Conservation (phyloP, 2,329 filamentous ascomycete species). For the Botryosphaeria dothidea region DNA sequence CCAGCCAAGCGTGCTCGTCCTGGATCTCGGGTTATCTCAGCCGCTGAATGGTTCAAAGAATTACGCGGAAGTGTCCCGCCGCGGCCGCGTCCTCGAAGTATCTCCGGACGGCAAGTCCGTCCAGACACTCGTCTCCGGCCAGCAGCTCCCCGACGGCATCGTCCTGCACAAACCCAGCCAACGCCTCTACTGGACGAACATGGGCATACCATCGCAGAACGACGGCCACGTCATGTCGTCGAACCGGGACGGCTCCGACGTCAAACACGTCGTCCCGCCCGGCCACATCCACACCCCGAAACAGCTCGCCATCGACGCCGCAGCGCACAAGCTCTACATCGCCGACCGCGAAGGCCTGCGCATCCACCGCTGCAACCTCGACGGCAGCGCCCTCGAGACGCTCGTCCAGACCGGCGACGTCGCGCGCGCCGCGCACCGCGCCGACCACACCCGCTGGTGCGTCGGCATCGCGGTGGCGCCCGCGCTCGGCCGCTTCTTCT, state of each 20-base stretch:
- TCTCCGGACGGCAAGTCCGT: background rate
- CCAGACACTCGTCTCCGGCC: background rate
- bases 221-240: slow-evolving; percentile 49
- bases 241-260: slow-evolving; percentile 51
- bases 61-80: background rate
- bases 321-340: slow-evolving; percentile 39
- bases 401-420: slow-evolving; percentile 41
- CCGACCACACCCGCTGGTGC: slow-evolving; percentile 49
- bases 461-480: slow-evolving; percentile 56
- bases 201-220: slow-evolving; percentile 25
- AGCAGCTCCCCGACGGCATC: slow-evolving; percentile 34
- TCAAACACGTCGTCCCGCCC: slow-evolving; percentile 43
- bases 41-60: background rate
- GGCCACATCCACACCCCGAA: slow-evolving; percentile 54
- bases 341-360: slow-evolving; percentile 46
- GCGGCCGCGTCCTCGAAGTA: slow-evolving; percentile 4
- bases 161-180: slow-evolving; percentile 23
- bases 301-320: slow-evolving; percentile 37
- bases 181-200: slow-evolving; percentile 35
- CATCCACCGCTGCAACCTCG: slow-evolving; percentile 37
- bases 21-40: slow-evolving; percentile 7
- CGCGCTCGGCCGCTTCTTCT: slow-evolving; percentile 52
- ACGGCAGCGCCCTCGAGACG: slow-evolving; percentile 37
- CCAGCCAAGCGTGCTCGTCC: background rate
- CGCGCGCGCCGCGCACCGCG: slow-evolving; percentile 21